These are phyloP conservation scores for Aspergillus hiratsukae DNA, from an alignment of 2,329 filamentous ascomycete species.

Conservation along the genomic window DNA sequence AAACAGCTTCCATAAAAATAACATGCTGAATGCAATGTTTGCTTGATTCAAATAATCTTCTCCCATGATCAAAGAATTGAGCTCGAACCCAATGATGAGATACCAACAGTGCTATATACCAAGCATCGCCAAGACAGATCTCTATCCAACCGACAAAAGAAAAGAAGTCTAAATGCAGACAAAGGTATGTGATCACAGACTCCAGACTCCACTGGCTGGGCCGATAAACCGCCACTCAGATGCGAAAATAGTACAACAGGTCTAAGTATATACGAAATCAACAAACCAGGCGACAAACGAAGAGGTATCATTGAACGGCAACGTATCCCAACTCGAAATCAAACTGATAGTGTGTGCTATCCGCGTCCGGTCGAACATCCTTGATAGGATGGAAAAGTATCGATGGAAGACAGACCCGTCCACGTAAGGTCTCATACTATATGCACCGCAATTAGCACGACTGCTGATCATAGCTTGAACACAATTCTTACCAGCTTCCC, in stretches of 20 bases:
- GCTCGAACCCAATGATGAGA: neutral
- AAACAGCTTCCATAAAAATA: too few species aligned
- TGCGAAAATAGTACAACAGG: neutral
- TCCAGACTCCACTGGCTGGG: neutral
- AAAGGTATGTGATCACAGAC: neutral
- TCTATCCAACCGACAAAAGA: neutral
- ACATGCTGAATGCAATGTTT: too few species aligned
- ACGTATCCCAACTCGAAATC: neutral
- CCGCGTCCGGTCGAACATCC: constrained; percentile 12
- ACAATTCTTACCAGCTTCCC: constrained; percentile 8
- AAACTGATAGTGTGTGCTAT: constrained; percentile 3
- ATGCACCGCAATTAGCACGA: neutral
- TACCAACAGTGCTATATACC: neutral
- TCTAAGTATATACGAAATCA: neutral
- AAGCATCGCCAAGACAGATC: neutral
- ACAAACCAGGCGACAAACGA: neutral
- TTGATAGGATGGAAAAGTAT: constrained; percentile 30
- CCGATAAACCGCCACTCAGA: neutral
- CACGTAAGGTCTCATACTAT: constrained; percentile 11
- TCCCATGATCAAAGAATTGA: too few species aligned
- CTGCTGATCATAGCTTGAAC: neutral
- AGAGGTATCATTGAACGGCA: neutral
- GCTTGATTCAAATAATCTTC: too few species aligned
- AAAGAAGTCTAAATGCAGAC: neutral
- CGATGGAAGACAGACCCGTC: constrained; percentile 23